Base-by-base conservation (phyloP, 2,329 filamentous ascomycete species). In the Sclerotinia minor region DNA sequence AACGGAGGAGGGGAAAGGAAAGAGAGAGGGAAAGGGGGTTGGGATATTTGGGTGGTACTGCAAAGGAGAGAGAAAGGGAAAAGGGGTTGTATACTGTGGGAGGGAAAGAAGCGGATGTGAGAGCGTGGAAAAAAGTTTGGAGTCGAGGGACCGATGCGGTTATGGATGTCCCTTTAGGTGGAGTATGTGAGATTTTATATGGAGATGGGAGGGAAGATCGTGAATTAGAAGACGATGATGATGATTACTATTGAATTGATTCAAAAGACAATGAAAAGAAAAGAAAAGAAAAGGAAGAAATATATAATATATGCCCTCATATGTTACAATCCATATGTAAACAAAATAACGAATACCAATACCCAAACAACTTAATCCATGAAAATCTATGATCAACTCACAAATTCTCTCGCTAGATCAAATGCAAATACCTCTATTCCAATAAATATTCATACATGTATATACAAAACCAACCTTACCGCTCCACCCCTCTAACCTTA, bases 131-230 rank as follows among this genome's bases (percentile, higher is more conserved):
- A 75, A 85, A 83, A 68, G 84, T 96, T 24, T 99, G 95, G 95
- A 93, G 88, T 75, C 89, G 92, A 74, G 93, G 95, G 24, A 99
- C 95, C 0, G 95, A 99, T 82, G 95, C 93, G 1, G 95, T 98
- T 9, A 91, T 99, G 91, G 95, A 99, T 80, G 89, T 99, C 60
- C 95, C 95, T 9, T 85, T 98, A 72, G 94, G 93, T 13, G 95
- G 94, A 0, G 94, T 98, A 2, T 98, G 94, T 76, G 94, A 99
- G 81, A 88, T 99, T 45, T 78, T 99, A 29, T 99, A 98, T 79
- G 94, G 92, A 0, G 85, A 86, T 65, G 80, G 81, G 19, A 65
- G 65, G 26, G 38, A 35, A 21, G 66, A 64, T 21, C 53, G n/a
- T 49, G 66, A 26, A 3, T 45, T 38, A 38, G 66, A 45, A 21